Base-by-base conservation (phyloP, 306 rosid species). In the Lotus japonicus region DNA sequence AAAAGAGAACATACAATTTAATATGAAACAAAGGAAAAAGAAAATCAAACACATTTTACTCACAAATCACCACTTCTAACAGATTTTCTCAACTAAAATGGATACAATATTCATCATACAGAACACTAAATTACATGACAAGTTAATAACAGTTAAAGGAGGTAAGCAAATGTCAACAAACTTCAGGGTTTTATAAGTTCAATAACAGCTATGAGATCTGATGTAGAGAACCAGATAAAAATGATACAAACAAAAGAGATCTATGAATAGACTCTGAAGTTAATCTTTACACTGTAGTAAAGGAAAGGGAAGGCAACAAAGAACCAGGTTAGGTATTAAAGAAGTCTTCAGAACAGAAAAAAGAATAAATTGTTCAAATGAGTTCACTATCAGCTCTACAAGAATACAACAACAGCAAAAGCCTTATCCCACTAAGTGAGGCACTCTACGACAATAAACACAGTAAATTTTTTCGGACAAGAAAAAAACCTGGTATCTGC, bases 401-500 rank as follows among this genome's bases (percentile, higher is more conserved):
- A 50, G 36, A 48, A 72, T n/a, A n/a, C n/a, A n/a, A n/a, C n/a
- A n/a, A n/a, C n/a, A n/a, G n/a, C n/a, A n/a, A n/a, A n/a, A n/a
- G n/a, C n/a, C n/a, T n/a, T n/a, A n/a, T n/a, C n/a, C n/a, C n/a
- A n/a, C n/a, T n/a, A n/a, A n/a, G n/a, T n/a, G n/a, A n/a, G n/a
- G n/a, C n/a, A n/a, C 36, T 43, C 17, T 31, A 42, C 66, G 55
- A 50, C 26, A 48, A 72, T 18, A 68, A 51, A 16, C 15, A 46
- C 14, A 69, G 21, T 45, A 74, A 72, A 74, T 65, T 41, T n/a
- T 49, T 43, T 5, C 46, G 73, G 51, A 77, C 53, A 48, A 58
- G 58, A 19, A 62, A 26, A 68, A 50, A 75, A 94, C 99, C 97
- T 95, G 97, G 73, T 95, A 95, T 80, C 99, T 85, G 79, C 97